A percentile compares a stretch with the other conserved stretches of the same genome.
Evolutionary conservation across 2,329 filamentous ascomycete genomes (phyloP).

Genomic region (Peltaster fructicola): DNA sequence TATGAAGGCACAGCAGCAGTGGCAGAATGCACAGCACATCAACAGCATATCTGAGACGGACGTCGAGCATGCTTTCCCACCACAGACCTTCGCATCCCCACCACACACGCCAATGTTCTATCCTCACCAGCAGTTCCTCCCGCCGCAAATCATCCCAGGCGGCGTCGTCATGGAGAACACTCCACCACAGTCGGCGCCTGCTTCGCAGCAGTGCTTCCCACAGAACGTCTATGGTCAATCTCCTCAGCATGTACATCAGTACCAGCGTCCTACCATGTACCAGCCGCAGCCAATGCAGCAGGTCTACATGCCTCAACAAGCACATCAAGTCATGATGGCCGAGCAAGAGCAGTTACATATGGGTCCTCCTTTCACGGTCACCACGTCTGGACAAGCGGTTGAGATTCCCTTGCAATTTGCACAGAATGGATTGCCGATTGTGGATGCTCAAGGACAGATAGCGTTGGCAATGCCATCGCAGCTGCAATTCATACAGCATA

Average conservation of each 20-base stretch:
- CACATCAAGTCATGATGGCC: too few relatives aligned
- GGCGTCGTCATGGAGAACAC: conserved; percentile 26
- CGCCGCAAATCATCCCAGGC: conserved; percentile 17
- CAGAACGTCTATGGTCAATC: too few relatives aligned
- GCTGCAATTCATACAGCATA: conserved; percentile 10
- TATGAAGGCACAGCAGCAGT: conserved; percentile 19
- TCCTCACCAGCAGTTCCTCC: conserved; percentile 7
- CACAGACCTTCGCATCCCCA: conserved; percentile 24
- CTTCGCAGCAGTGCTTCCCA: conserved; percentile 31
- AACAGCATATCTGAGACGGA: conserved; percentile 8
- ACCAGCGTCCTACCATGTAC: too few relatives aligned
- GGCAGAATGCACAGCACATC: conserved; percentile 18
- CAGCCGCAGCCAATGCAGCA: conserved; percentile 6
- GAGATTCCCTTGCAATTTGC: conserved; percentile 9
- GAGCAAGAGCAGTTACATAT: too few relatives aligned
- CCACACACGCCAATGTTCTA: conserved; percentile 25
- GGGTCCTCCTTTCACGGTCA: too few relatives aligned
- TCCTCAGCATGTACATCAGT: conserved; percentile 14
- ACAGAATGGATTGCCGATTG: conserved; percentile 12
- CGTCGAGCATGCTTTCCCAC: conserved; percentile 8
- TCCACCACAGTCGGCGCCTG: conserved; percentile 32
- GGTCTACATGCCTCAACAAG: conserved; percentile 16
- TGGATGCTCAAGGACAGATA: conserved; percentile 11
- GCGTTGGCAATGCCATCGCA: conserved; percentile 11
- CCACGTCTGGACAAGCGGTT: too few relatives aligned